Percentiles rank a stretch among this genome's conserved stretches.
Conservation (phyloP, 2,329 filamentous ascomycete species). For the Plectosphaerella plurivora region DNA sequence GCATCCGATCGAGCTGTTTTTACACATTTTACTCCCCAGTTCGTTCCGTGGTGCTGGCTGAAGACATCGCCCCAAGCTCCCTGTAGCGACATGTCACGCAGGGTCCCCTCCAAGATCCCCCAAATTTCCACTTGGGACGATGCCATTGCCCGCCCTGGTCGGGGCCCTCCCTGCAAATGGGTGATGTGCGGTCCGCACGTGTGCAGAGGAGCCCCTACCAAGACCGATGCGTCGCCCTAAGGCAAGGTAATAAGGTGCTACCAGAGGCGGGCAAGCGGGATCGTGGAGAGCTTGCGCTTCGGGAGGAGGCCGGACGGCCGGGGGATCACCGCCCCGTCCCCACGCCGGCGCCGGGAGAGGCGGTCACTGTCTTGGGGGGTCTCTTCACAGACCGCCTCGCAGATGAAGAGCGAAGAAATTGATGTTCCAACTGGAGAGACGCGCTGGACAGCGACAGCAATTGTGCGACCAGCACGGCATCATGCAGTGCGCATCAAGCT, state of each 20-base stretch:
- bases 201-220: not conserved
- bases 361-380: too few species aligned
- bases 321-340: not conserved
- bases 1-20: not conserved
- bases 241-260: too few species aligned
- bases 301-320: not conserved
- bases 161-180: not conserved
- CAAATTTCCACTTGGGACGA: not conserved
- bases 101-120: not conserved
- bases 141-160: not conserved
- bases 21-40: not conserved
- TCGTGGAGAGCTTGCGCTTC: not conserved
- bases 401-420: too few species aligned
- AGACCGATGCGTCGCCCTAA: too few species aligned
- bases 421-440: too few species aligned
- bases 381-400: too few species aligned
- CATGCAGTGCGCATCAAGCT: too few species aligned
- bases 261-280: too few species aligned
- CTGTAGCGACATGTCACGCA: not conserved
- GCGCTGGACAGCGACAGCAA: too few species aligned
- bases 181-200: not conserved
- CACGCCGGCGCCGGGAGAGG: not conserved
- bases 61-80: not conserved
- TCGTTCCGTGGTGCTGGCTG: not conserved
- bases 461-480: too few species aligned